Conservation (phyloP, 2,329 filamentous ascomycete genomes). For the Aspergillus pseudoglaucus region DNA sequence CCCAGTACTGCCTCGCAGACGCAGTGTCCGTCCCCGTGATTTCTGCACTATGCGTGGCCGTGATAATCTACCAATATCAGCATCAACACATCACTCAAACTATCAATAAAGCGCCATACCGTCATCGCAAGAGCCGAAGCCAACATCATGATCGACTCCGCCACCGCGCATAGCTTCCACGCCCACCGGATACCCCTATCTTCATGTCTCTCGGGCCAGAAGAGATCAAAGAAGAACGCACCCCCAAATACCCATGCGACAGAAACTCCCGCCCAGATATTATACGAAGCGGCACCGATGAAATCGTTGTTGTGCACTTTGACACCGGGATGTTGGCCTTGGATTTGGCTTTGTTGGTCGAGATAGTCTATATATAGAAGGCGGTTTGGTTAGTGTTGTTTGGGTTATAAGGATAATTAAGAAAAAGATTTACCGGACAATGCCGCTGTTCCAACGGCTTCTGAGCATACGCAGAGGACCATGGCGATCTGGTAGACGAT, state of each 20-base stretch:
- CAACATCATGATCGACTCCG: conserved; percentile 40
- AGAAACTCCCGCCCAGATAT: conserved; percentile 53
- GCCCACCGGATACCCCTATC: conserved; percentile 43
- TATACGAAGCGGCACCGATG: conserved; percentile 50
- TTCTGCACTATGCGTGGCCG: conserved; percentile 41
- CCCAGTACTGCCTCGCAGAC: conserved; percentile 21
- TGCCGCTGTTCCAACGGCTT: conserved; percentile 51
- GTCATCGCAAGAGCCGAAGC: conserved; percentile 47
- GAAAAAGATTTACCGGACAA: conserved; percentile 40
- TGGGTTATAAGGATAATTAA: background rate
- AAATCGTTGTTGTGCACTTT: conserved; percentile 51
- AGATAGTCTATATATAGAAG: conserved; percentile 42
- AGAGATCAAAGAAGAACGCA: conserved; percentile 57
- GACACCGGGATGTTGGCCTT: conserved; percentile 32
- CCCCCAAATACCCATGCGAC: conserved; percentile 54
- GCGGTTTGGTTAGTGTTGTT: background rate
- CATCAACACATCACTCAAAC: background rate
- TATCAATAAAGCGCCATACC: conserved; percentile 16
- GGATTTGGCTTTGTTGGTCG: conserved; percentile 47
- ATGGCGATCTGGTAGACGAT: conserved; percentile 55
- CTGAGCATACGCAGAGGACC: conserved; percentile 52
- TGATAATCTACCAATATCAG: conserved; percentile 32
- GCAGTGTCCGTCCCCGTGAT: conserved; percentile 37
- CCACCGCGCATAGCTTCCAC: conserved; percentile 48
- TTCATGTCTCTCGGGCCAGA: conserved; percentile 53